Conservation (phyloP, 2,329 filamentous ascomycete genomes). For the Cladosporium sp. region DNA sequence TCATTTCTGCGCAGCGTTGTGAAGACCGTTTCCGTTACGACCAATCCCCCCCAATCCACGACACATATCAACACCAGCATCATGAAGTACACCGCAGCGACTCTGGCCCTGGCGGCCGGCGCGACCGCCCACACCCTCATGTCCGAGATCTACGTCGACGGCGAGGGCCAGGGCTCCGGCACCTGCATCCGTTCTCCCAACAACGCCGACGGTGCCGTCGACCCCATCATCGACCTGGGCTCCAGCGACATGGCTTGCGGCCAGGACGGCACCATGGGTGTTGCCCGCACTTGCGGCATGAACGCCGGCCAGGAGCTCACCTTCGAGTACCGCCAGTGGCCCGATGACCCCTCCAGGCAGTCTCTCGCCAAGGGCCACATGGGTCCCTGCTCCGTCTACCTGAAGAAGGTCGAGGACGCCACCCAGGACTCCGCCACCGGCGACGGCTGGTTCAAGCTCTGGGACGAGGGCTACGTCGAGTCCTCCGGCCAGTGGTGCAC, state of each 20-base stretch:
- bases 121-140: constrained; percentile 51
- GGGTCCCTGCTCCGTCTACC: constrained; percentile 66
- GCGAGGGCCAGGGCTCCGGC: constrained; percentile 54
- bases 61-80: background rate
- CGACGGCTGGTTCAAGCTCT: constrained; percentile 73
- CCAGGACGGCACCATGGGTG: constrained; percentile 40
- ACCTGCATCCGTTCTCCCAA: constrained; percentile 64
- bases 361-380: constrained; percentile 56
- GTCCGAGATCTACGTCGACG: constrained; percentile 58
- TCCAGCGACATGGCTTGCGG: constrained; percentile 66
- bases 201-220: constrained; percentile 46
- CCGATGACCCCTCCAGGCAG: constrained; percentile 49
- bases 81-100: constrained; percentile 14
- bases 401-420: constrained; percentile 61
- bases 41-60: background rate
- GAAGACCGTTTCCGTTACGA: background rate
- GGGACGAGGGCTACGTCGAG: constrained; percentile 59
- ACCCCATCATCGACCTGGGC: constrained; percentile 52
- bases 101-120: constrained; percentile 16
- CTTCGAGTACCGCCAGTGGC: constrained; percentile 60
- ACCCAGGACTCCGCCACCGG: constrained; percentile 48
- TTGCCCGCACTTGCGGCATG: constrained; percentile 42
- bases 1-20: constrained; percentile 1
- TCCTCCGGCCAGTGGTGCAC: constrained; percentile 59
- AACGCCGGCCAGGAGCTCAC: constrained; percentile 52